phyloP scores from a whole-genome alignment of 2,329 filamentous ascomycete genomes.

The Cucurbitaria berberidis region DNA sequence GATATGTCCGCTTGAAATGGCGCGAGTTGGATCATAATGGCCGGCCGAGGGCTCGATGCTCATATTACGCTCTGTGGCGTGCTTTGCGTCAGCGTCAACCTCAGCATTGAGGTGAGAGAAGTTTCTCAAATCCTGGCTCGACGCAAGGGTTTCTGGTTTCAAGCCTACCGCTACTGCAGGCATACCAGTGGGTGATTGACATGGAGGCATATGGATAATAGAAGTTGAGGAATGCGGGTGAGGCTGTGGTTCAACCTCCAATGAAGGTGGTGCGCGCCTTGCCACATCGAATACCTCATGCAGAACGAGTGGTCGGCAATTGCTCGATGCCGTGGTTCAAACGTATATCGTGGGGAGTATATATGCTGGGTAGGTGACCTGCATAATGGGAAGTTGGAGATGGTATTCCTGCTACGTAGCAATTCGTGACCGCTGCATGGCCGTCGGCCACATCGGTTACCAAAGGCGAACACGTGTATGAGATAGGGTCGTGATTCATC shows the following conservation, averaged over 20 bases:
- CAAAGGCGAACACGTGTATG: constrained; percentile 4
- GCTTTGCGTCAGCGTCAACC: constrained; percentile 17
- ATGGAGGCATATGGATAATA: not conserved
- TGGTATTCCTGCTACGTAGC: constrained; percentile 16
- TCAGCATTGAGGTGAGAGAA: constrained; percentile 25
- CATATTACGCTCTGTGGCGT: not conserved
- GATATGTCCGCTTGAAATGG: constrained; percentile 21
- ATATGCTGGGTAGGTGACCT: constrained; percentile 10
- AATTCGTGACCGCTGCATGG: constrained; percentile 28
- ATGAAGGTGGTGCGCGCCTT: constrained; percentile 3
- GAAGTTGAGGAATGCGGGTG: constrained; percentile 1
- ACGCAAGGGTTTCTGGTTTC: constrained; percentile 14
- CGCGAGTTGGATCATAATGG: constrained; percentile 1
- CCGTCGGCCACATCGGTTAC: constrained; percentile 25
- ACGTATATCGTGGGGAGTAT: constrained; percentile 4
- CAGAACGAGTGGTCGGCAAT: constrained; percentile 13
- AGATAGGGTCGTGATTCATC: constrained; percentile 14
- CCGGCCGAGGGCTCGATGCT: constrained; percentile 2
- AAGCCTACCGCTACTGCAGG: not conserved
- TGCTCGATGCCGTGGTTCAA: constrained; percentile 1
- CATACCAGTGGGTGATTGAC: constrained; percentile 2
- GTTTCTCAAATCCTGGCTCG: constrained; percentile 14
- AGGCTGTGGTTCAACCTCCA: constrained; percentile 3
- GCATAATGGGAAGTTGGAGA: constrained; percentile 8
- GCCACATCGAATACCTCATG: constrained; percentile 12